Percentiles rank a stretch among this genome's conserved stretches.
phyloP scores from a whole-genome alignment of 306 rosid species.

The Begonia peltatifolia region DNA sequence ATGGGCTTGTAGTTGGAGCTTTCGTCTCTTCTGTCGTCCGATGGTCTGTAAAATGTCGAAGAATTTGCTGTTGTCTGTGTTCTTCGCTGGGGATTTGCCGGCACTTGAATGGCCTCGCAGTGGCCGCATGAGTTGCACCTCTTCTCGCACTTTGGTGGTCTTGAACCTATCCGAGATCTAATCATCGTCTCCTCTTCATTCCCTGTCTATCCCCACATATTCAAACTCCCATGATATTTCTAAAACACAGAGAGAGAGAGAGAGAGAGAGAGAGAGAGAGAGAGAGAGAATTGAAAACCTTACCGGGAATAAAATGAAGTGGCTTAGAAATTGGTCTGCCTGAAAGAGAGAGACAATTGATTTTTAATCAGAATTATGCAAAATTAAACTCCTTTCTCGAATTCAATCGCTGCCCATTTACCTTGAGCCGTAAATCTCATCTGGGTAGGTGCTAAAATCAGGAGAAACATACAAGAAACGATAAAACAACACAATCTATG shows the following conservation, averaged over 20 bases:
- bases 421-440: conserved; percentile 50
- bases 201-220: conserved; percentile 20
- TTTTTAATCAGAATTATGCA: background rate
- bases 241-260: background rate
- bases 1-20: conserved; percentile 79
- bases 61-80: conserved; percentile 28
- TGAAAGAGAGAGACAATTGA: conserved; percentile 14
- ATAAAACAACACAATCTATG: conserved; percentile 15
- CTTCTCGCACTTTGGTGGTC: conserved; percentile 84
- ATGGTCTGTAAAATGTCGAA: conserved; percentile 22
- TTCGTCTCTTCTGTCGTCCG: conserved; percentile 35
- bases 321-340: conserved; percentile 30
- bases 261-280: background rate
- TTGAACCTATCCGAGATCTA: conserved; percentile 65
- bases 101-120: conserved; percentile 54
- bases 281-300: background rate
- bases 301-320: conserved; percentile 27
- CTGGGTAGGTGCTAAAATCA: conserved; percentile 42
- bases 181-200: conserved; percentile 31
- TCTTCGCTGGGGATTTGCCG: conserved; percentile 34
- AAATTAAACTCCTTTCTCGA: conserved; percentile 1
- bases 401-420: conserved; percentile 16
- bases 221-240: background rate
- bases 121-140: conserved; percentile 62
- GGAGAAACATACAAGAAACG: conserved; percentile 35